phyloP scores from a whole-genome alignment of 1,284 basidiomycete genomes.

The Malassezia psittaci region DNA sequence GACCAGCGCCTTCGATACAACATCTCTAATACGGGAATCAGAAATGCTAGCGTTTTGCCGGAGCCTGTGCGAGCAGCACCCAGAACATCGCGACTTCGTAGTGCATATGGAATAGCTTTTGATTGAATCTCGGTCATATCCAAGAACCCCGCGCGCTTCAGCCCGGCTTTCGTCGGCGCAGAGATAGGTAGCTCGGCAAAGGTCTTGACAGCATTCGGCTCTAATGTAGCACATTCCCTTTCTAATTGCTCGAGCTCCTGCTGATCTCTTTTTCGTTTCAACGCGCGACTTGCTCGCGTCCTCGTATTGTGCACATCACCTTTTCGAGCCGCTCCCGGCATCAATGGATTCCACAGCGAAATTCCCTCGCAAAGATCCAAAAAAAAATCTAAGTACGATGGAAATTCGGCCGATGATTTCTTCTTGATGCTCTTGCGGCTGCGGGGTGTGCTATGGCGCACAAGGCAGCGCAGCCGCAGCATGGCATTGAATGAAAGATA shows the following conservation, averaged over 20 bases:
- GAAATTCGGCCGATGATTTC: slow-evolving; percentile 5
- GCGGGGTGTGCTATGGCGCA: background rate
- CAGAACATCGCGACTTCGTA: slow-evolving; percentile 51
- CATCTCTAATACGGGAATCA: slow-evolving; percentile 66
- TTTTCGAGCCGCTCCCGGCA: slow-evolving; percentile 1
- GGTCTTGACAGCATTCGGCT: slow-evolving; percentile 8
- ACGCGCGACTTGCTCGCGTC: slow-evolving; percentile 14
- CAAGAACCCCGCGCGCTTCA: slow-evolving; percentile 37
- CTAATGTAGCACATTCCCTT: slow-evolving; percentile 15
- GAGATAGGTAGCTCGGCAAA: slow-evolving; percentile 39
- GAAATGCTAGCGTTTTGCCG: slow-evolving; percentile 72
- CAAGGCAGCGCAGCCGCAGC: slow-evolving; percentile 6
- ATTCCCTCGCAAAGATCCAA: too few relatives aligned
- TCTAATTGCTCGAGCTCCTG: slow-evolving; percentile 34
- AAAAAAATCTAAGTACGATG: background rate
- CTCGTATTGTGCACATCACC: slow-evolving; percentile 12
- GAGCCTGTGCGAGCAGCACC: slow-evolving; percentile 71
- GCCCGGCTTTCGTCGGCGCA: slow-evolving; percentile 29
- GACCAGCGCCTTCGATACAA: slow-evolving; percentile 69
- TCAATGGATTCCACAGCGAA: background rate
- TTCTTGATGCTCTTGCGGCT: background rate
- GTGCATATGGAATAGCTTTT: slow-evolving; percentile 32
- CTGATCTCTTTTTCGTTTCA: slow-evolving; percentile 33
- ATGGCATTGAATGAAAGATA: background rate
- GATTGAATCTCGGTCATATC: slow-evolving; percentile 45